Evolutionary conservation across 208 protist genomes (phyloP).

Genomic region (Leishmania martiniquensis): DNA sequence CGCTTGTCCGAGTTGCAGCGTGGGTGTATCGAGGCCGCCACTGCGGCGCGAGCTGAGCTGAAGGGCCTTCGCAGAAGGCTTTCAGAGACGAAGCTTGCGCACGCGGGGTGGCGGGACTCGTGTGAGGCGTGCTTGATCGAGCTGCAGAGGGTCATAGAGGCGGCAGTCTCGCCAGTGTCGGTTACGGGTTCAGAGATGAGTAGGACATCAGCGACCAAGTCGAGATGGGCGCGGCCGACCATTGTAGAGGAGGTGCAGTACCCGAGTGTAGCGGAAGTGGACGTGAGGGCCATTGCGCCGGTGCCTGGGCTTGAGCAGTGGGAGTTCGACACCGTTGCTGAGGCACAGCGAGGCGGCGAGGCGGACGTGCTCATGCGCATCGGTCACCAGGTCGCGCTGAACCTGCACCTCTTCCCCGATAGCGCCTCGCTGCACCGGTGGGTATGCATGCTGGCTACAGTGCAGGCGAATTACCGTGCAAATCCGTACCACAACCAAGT

Average conservation of each 20-base stretch:
- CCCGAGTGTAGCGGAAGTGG: background rate
- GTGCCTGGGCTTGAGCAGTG: conserved; percentile 23
- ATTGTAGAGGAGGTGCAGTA: conserved; percentile 11
- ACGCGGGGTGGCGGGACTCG: conserved; percentile 10
- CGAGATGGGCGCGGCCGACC: conserved; percentile 21
- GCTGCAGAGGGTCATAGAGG: conserved; percentile 1
- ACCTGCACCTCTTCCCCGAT: conserved; percentile 57
- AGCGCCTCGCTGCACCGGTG: conserved; percentile 38
- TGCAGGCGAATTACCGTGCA: conserved; percentile 75
- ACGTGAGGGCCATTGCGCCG: conserved; percentile 12
- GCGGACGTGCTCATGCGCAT: conserved; percentile 44
- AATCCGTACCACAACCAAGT: conserved; percentile 83
- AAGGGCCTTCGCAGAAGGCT: conserved; percentile 11
- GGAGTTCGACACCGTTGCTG: conserved; percentile 29
- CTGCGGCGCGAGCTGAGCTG: conserved; percentile 4
- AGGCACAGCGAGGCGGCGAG: conserved; percentile 16
- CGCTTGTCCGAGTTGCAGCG: conserved; percentile 9
- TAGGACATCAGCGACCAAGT: background rate
- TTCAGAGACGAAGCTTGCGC: background rate
- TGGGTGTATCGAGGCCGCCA: background rate
- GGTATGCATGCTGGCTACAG: conserved; percentile 34
- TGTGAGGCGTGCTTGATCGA: conserved; percentile 15
- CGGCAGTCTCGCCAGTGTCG: background rate
- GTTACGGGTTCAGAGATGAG: background rate
- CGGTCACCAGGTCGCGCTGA: conserved; percentile 44